Evolutionary conservation across 2,329 filamentous ascomycete species (phyloP).

Genomic region (Thelonectria olida): DNA sequence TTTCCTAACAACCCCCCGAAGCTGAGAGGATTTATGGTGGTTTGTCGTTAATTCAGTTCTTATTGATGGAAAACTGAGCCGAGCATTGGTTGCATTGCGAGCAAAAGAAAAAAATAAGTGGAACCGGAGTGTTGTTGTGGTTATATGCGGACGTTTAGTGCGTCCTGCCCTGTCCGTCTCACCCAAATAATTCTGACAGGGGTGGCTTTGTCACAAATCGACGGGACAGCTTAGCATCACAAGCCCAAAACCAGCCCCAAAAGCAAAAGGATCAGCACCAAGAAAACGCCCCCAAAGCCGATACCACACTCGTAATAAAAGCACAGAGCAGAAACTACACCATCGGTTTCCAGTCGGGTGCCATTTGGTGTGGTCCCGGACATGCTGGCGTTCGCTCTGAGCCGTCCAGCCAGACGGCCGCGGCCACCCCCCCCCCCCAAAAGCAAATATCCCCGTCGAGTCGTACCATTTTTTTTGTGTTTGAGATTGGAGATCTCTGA

Average conservation of each 20-base stretch:
- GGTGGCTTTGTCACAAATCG: constrained; percentile 1
- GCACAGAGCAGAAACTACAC: constrained; percentile 19
- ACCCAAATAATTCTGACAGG: constrained; percentile 2
- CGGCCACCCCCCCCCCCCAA: constrained; percentile 30
- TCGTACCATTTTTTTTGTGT: constrained; percentile 41
- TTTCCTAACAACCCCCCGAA: constrained; percentile 10
- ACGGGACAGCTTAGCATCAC: not conserved
- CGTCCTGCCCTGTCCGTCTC: too few species aligned
- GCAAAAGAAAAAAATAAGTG: too few species aligned
- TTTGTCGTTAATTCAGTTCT: constrained; percentile 11
- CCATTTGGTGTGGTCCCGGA: constrained; percentile 31
- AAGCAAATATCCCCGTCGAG: constrained; percentile 31
- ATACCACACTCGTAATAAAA: constrained; percentile 9
- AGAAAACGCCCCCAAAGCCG: constrained; percentile 14
- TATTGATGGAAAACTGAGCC: not conserved
- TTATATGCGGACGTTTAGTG: too few species aligned
- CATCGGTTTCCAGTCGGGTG: constrained; percentile 29
- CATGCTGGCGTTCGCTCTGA: constrained; percentile 30
- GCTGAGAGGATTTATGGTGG: constrained; percentile 1
- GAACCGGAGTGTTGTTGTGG: too few species aligned
- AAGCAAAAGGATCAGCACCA: constrained; percentile 11
- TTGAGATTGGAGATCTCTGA: constrained; percentile 43
- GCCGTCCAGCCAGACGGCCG: constrained; percentile 34
- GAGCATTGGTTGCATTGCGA: too few species aligned
- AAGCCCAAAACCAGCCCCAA: constrained; percentile 7